Evolutionary conservation across 805 yeast genomes (phyloP), one percentile per base, ranked within the genome.

Genomic region (Starmerella vaccinii): DNA sequence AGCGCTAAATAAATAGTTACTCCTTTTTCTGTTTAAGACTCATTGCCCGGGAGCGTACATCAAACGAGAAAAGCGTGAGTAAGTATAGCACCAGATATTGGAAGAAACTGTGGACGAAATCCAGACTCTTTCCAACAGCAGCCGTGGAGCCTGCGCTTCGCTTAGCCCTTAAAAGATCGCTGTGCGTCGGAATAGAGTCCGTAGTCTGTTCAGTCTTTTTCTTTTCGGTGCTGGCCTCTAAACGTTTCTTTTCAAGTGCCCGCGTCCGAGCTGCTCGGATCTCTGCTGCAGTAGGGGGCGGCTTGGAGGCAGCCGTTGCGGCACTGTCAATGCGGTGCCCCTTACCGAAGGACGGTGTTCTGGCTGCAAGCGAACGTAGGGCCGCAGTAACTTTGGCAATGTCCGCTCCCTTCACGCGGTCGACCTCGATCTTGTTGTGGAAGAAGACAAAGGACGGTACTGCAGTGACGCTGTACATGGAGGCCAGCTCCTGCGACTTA

Each of bases 381-480:
- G 29, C 35, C 12, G 51, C 48, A 12, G 45, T 47, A 19, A 60
- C 38, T 1, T 40, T 47, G 12, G 40, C 33, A 16, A 57, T 16
- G 32, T 61, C 60, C 22, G 62, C 68, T n/a, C 69, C 69, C 8
- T 46, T 27, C n/a, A 62, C 58, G 9, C 62, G 59, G n/a, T 77
- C 76, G 55, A 86, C 77, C 62, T 80, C 80, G 69, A 78, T 68
- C 44, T 95, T 95, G 53, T 74, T 73, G 74, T 82, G 83, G 77
- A 84, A 78, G 68, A 85, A 81, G 56, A 87, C 71, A 59, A 79
- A 71, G 51, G 84, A 77, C 56, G 85, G 85, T 80, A 80, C 77
- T 54, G 81, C 77, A 30, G 76, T 69, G 50, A 80, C 80, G 71
- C 69, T 71, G 64, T 71, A 72, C 65, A 77, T 78, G 55, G 92